Conservation (phyloP, 1,139 yeast genomes). For the Nakaseomyces delphensis region DNA sequence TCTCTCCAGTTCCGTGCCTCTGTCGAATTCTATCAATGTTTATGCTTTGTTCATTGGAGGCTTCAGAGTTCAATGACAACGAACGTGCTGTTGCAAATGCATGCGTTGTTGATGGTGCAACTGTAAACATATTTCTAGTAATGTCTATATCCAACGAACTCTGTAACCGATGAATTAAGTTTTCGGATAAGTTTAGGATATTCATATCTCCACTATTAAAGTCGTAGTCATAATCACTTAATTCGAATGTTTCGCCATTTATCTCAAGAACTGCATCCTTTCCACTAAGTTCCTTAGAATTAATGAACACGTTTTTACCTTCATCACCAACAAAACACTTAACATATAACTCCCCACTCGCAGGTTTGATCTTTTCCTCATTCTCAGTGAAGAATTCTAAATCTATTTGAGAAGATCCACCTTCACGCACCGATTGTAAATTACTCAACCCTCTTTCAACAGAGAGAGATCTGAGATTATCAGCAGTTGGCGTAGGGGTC, state of each 20-base stretch:
- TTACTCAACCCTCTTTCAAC: background rate
- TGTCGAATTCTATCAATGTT: background rate
- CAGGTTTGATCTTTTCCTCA: constrained; percentile 10
- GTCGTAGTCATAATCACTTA: constrained; percentile 11
- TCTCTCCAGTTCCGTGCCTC: background rate
- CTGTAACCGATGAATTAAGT: background rate
- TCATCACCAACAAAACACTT: constrained; percentile 19
- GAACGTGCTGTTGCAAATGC: background rate
- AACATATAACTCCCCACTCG: constrained; percentile 13
- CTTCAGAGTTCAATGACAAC: background rate
- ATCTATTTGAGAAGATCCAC: constrained; percentile 12
- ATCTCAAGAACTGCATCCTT: constrained; percentile 9
- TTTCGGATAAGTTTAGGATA: constrained; percentile 1
- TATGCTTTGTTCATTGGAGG: background rate
- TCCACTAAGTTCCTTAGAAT: constrained; percentile 14
- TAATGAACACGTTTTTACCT: constrained; percentile 15
- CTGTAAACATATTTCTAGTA: constrained; percentile 2
- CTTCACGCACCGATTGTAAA: background rate
- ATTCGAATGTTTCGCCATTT: constrained; percentile 6
- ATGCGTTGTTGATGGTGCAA: background rate
- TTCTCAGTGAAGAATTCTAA: constrained; percentile 3
- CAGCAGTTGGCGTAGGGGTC: constrained; percentile 2
- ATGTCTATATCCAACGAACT: constrained; percentile 2
- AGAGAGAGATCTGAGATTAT: background rate
- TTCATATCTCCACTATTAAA: background rate